Conservation (phyloP, 2,329 filamentous ascomycete genomes). For the Podosphaera leucotricha region DNA sequence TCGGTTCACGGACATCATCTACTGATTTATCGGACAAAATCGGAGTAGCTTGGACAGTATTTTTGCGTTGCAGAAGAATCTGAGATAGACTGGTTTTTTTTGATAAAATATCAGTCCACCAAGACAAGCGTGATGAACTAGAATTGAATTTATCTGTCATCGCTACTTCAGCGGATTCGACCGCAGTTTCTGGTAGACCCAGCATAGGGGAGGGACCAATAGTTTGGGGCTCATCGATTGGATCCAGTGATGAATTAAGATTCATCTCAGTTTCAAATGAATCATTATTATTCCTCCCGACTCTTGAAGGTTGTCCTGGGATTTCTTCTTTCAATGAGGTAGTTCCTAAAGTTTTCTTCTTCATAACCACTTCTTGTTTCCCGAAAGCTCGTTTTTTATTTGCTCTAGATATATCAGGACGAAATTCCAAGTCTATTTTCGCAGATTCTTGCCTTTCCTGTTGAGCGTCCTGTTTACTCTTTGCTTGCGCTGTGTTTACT, state of each 20-base stretch:
- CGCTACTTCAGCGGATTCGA: constrained; percentile 11
- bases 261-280: neutral
- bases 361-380: neutral
- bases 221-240: neutral
- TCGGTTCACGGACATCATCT: neutral
- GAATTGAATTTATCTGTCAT: constrained; percentile 10
- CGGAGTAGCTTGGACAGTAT: neutral
- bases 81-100: neutral
- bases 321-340: neutral
- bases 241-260: neutral
- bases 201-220: neutral
- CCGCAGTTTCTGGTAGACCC: neutral
- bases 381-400: neutral
- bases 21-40: neutral
- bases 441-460: constrained; percentile 42
- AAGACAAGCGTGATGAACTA: neutral
- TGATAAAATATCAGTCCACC: neutral
- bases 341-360: neutral
- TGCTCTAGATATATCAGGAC: neutral
- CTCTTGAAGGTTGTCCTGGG: neutral
- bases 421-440: constrained; percentile 19
- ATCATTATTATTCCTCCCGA: neutral
- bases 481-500: constrained; percentile 31
- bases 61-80: neutral
- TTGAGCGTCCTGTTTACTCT: constrained; percentile 35